Percentiles rank a stretch among this genome's conserved stretches.
Conservation (phyloP, 306 rosid genomes). For the Cyclanthera cordifolia region DNA sequence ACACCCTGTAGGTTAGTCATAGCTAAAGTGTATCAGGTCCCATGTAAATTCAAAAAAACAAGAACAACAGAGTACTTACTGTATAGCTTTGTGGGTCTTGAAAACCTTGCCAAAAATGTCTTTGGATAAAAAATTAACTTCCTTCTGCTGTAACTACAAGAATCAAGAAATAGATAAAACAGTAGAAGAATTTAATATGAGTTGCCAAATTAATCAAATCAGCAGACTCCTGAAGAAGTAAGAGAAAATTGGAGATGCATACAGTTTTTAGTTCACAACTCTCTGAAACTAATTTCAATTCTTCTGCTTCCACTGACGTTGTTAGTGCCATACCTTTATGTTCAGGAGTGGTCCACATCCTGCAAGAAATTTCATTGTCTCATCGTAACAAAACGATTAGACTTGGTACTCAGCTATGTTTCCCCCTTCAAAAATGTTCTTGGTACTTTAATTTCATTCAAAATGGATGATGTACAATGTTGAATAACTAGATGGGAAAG, state of each 20-base stretch:
- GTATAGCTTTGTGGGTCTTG: slow-evolving; percentile 59
- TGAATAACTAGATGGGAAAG: no score
- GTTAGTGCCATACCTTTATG: slow-evolving; percentile 44
- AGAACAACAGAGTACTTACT: slow-evolving; percentile 43
- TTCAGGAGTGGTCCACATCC: slow-evolving; percentile 83
- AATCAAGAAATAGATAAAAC: background rate
- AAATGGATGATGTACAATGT: background rate
- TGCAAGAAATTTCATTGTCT: slow-evolving; percentile 20
- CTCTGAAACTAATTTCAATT: slow-evolving; percentile 51
- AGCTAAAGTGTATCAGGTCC: background rate
- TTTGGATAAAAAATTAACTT: slow-evolving; percentile 31
- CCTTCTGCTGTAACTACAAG: slow-evolving; percentile 53
- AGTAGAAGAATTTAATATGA: background rate
- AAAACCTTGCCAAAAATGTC: slow-evolving; percentile 50
- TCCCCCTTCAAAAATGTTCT: background rate
- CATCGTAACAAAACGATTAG: background rate
- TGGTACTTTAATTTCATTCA: background rate
- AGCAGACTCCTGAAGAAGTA: background rate
- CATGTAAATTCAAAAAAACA: background rate
- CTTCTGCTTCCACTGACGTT: slow-evolving; percentile 47
- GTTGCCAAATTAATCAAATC: background rate
- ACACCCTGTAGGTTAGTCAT: background rate
- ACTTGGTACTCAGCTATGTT: background rate
- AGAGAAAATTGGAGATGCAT: slow-evolving; percentile 21
- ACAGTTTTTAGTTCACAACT: slow-evolving; percentile 67